Conservation (phyloP, 2,329 filamentous ascomycete genomes). For the Aureobasidium sp. region DNA sequence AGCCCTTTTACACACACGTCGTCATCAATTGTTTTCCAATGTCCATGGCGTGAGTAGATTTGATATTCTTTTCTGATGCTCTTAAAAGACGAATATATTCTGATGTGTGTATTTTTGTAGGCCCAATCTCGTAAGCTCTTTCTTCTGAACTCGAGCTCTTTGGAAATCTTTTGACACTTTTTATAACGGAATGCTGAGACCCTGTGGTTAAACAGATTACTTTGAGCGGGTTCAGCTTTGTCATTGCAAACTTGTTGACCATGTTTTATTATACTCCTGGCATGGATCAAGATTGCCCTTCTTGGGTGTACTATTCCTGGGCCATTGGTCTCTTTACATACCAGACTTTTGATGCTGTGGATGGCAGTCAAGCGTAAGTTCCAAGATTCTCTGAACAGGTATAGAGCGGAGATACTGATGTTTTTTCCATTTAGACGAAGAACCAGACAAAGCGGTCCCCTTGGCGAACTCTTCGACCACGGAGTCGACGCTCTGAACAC, state of each 20-base stretch:
- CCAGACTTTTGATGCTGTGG: constrained; percentile 96
- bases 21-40: constrained; percentile 94
- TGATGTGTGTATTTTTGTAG: background rate
- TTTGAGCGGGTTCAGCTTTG: constrained; percentile 80
- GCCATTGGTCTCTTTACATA: constrained; percentile 86
- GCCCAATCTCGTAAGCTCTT: constrained; percentile 15
- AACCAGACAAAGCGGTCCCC: constrained; percentile 83
- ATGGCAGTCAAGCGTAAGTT: constrained; percentile 83
- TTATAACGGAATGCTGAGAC: constrained; percentile 12
- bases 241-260: constrained; percentile 82
- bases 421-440: constrained; percentile 53
- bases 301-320: constrained; percentile 94
- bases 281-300: constrained; percentile 84
- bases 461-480: constrained; percentile 96
- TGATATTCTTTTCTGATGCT: background rate
- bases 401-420: background rate
- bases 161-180: background rate
- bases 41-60: constrained; percentile 67
- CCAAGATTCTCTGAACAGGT: background rate
- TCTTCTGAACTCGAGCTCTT: background rate
- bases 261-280: constrained; percentile 94
- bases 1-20: constrained; percentile 93
- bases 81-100: background rate
- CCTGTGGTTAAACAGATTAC: constrained; percentile 57
- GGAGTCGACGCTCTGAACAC: constrained; percentile 96